Conservation (phyloP, 805 yeast species). For the Scheffersomyces amazonensis region DNA sequence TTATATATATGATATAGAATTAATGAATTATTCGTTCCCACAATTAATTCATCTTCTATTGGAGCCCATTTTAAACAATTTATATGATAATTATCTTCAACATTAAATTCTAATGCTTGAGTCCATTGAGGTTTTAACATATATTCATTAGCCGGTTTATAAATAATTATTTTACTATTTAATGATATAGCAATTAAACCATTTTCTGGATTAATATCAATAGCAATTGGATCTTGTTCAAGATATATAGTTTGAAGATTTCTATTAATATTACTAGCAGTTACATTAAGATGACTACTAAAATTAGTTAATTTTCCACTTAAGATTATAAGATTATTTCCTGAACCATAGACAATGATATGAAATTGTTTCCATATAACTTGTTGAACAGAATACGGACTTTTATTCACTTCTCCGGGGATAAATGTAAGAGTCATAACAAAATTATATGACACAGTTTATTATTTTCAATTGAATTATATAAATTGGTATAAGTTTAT, state of each 20-base stretch:
- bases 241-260: conserved; percentile 76
- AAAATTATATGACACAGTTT: no score
- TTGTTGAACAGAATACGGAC: conserved; percentile 54
- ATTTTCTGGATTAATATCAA: conserved; percentile 57
- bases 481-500: neutral
- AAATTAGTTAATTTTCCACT: conserved; percentile 15
- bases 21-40: conserved; percentile 53
- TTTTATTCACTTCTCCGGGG: conserved; percentile 80
- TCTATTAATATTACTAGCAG: conserved; percentile 11
- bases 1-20: conserved; percentile 52
- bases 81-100: conserved; percentile 14
- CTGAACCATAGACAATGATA: conserved; percentile 77
- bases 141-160: conserved; percentile 56
- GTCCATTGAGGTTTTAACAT: conserved; percentile 46
- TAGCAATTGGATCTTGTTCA: conserved; percentile 60
- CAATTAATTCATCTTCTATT: conserved; percentile 50
- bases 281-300: conserved; percentile 3
- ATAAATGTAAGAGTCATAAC: conserved; percentile 71
- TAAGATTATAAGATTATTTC: conserved; percentile 69
- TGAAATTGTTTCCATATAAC: conserved; percentile 64
- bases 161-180: conserved; percentile 43
- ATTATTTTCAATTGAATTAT: neutral
- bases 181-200: conserved; percentile 61
- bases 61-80: conserved; percentile 55
- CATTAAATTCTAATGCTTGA: conserved; percentile 18